Evolutionary conservation across 2,329 filamentous ascomycete species (phyloP).

Genomic region (Fusarium albidum): DNA sequence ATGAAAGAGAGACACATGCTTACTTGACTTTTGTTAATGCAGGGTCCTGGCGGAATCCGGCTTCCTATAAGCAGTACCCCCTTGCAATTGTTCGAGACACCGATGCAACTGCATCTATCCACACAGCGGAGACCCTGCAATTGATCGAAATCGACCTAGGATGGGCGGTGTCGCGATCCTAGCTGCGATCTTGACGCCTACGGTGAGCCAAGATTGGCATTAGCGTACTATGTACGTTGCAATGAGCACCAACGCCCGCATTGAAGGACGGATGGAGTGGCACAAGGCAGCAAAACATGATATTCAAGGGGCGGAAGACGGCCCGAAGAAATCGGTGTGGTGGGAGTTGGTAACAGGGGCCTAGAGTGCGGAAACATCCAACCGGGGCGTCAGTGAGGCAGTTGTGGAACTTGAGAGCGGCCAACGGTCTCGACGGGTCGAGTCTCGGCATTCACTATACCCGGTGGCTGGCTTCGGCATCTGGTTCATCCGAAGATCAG

Average conservation of each 20-base stretch:
- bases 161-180: constrained; percentile 14
- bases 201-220: constrained; percentile 12
- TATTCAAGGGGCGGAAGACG: constrained; percentile 10
- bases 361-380: constrained; percentile 15
- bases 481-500: too few species aligned
- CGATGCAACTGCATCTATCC: constrained; percentile 12
- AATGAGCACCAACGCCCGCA: constrained; percentile 3
- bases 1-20: constrained; percentile 29
- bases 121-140: constrained; percentile 9
- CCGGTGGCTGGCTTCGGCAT: too few species aligned
- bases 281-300: constrained; percentile 6
- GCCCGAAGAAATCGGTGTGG: constrained; percentile 24
- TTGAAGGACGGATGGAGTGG: constrained; percentile 8
- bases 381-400: constrained; percentile 9
- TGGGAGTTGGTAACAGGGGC: constrained; percentile 17
- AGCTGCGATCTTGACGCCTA: constrained; percentile 10
- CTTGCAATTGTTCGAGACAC: constrained; percentile 19
- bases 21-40: constrained; percentile 38
- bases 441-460: too few species aligned
- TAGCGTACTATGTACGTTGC: constrained; percentile 11
- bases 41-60: constrained; percentile 69
- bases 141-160: constrained; percentile 8
- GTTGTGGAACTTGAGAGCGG: neutral
- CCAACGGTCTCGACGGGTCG: neutral
- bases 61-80: constrained; percentile 57